Conservation (phyloP, 1,284 basidiomycete species). For the Phlebopus sp. region DNA sequence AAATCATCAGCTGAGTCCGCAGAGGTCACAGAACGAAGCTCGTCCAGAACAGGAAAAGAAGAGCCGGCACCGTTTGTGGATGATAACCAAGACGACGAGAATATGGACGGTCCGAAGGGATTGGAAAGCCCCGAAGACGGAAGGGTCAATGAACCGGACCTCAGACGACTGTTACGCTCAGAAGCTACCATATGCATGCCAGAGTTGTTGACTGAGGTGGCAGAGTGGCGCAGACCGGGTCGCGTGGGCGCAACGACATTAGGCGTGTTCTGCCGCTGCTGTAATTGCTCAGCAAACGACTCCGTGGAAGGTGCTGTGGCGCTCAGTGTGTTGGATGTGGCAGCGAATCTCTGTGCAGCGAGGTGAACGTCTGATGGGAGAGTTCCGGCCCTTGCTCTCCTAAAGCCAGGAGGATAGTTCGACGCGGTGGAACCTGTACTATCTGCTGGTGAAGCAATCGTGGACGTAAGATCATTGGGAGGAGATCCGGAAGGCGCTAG, state of each 20-base stretch:
- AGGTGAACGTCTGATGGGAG: slow-evolving; percentile 85
- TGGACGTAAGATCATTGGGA: slow-evolving; percentile 59
- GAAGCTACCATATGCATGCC: slow-evolving; percentile 56
- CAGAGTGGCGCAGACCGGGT: slow-evolving; percentile 75
- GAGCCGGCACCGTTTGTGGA: slow-evolving; percentile 54
- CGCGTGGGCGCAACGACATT: slow-evolving; percentile 49
- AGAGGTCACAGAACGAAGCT: slow-evolving; percentile 74
- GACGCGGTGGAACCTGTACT: slow-evolving; percentile 58
- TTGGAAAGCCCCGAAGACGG: slow-evolving; percentile 77
- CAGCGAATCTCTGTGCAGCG: slow-evolving; percentile 78
- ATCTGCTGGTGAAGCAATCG: slow-evolving; percentile 56
- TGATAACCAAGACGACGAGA: slow-evolving; percentile 84
- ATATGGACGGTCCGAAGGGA: slow-evolving; percentile 84
- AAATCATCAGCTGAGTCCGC: slow-evolving; percentile 84
- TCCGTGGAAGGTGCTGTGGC: slow-evolving; percentile 59
- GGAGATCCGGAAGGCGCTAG: slow-evolving; percentile 68
- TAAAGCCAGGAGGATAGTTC: slow-evolving; percentile 75
- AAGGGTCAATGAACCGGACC: slow-evolving; percentile 86
- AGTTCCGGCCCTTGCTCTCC: slow-evolving; percentile 85
- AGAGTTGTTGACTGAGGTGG: slow-evolving; percentile 47
- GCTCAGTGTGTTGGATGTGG: slow-evolving; percentile 56
- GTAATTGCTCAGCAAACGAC: slow-evolving; percentile 59
- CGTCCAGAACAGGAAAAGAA: slow-evolving; percentile 67
- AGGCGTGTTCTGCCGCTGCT: slow-evolving; percentile 44
- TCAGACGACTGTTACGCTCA: slow-evolving; percentile 75